These are phyloP conservation scores for Apium graveolens DNA, from an alignment of 129 eudicot genomes.

Conservation along the genomic window DNA sequence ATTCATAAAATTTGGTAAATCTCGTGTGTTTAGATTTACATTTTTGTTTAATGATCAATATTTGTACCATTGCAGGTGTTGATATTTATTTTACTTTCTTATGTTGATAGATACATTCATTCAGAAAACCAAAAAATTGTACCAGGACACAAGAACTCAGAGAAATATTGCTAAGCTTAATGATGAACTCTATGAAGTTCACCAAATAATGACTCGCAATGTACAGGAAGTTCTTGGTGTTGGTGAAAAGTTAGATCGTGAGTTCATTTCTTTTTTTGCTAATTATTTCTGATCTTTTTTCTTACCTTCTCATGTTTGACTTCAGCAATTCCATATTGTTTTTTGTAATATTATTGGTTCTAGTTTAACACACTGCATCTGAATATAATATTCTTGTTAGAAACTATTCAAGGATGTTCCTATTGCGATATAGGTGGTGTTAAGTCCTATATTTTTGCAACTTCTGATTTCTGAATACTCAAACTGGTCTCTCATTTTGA, in stretches of 20 bases:
- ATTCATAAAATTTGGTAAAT: conserved; percentile 82
- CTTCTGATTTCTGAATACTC: background rate
- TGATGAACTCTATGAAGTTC: conserved; percentile 99
- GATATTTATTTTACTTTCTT: conserved; percentile 8
- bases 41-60: background rate
- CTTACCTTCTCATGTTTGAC: background rate
- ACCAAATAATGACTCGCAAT: conserved; percentile 97
- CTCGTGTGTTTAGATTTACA: conserved; percentile 1
- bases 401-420: background rate
- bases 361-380: background rate
- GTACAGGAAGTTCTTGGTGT: conserved; percentile 99
- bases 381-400: background rate
- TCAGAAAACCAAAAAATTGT: conserved; percentile 88
- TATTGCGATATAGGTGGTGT: background rate
- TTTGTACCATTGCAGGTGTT: background rate
- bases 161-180: conserved; percentile 83
- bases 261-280: conserved; percentile 20
- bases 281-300: background rate
- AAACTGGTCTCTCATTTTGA: background rate
- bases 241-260: conserved; percentile 99
- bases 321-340: background rate
- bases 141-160: conserved; percentile 95
- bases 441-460: background rate
- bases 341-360: background rate
- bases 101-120: conserved; percentile 65